Percentiles rank a stretch among this genome's conserved stretches.
These are phyloP conservation scores for Cercospora nicotianae DNA, from an alignment of 2,329 filamentous ascomycete genomes.

Conservation along the genomic window DNA sequence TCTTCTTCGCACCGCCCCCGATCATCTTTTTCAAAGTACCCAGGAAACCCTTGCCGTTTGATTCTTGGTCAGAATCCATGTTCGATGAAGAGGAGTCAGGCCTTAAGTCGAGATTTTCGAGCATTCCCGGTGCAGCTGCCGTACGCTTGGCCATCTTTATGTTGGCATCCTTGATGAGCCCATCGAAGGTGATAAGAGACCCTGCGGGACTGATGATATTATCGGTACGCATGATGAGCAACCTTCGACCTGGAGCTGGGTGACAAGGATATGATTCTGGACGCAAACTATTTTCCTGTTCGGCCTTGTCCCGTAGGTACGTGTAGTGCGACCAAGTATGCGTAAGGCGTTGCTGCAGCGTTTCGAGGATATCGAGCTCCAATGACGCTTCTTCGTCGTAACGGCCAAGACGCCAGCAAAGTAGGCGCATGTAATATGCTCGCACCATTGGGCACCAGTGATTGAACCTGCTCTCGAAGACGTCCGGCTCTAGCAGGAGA, in stretches of 20 bases:
- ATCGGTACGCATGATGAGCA: slow-evolving; percentile 87
- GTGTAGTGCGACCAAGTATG: slow-evolving; percentile 78
- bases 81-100: slow-evolving; percentile 34
- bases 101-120: slow-evolving; percentile 32
- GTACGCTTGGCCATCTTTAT: slow-evolving; percentile 37
- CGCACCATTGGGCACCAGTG: slow-evolving; percentile 97
- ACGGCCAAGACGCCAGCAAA: slow-evolving; percentile 86
- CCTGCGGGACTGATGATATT: slow-evolving; percentile 54
- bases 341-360: slow-evolving; percentile 67
- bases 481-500: slow-evolving; percentile 71
- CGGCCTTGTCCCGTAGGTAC: slow-evolving; percentile 68
- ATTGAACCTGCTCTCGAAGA: slow-evolving; percentile 81
- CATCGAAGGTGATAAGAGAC: slow-evolving; percentile 64
- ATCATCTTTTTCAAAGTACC: slow-evolving; percentile 41
- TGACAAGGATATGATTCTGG: slow-evolving; percentile 80
- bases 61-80: slow-evolving; percentile 31
- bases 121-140: slow-evolving; percentile 33
- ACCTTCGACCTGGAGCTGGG: slow-evolving; percentile 79
- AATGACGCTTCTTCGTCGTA: slow-evolving; percentile 61
- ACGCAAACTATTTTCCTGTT: slow-evolving; percentile 54
- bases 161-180: slow-evolving; percentile 49
- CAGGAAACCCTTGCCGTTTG: slow-evolving; percentile 34
- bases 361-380: slow-evolving; percentile 59
- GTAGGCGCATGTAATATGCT: slow-evolving; percentile 84
- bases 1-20: slow-evolving; percentile 30